These are phyloP conservation scores for Aspergillus sp. DNA, from an alignment of 2,329 filamentous ascomycete species.

Conservation along the genomic window DNA sequence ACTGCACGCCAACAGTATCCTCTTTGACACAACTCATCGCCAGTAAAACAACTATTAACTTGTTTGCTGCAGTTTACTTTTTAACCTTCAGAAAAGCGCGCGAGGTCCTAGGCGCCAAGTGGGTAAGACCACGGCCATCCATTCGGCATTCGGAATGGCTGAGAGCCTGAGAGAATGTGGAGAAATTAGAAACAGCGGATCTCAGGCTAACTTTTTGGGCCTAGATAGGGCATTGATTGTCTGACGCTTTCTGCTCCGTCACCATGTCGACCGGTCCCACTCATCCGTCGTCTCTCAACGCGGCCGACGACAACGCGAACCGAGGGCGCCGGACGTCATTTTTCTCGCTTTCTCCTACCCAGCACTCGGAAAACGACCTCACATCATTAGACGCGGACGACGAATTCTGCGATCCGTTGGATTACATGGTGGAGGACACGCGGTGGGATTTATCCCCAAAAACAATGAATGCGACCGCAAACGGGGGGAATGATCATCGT, in stretches of 20 bases:
- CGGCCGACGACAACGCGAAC: conserved; percentile 21
- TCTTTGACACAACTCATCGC: neutral
- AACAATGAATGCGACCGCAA: conserved; percentile 21
- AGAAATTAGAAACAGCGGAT: conserved; percentile 29
- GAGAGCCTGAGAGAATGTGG: conserved; percentile 17
- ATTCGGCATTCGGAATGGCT: neutral
- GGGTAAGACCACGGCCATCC: conserved; percentile 10
- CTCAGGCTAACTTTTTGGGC: conserved; percentile 8
- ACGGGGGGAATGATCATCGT: conserved; percentile 8
- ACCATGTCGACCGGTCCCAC: conserved; percentile 33
- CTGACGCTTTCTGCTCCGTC: conserved; percentile 18
- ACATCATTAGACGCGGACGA: conserved; percentile 33
- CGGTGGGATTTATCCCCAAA: conserved; percentile 23
- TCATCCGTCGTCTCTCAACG: conserved; percentile 20
- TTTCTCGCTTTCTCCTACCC: conserved; percentile 30
- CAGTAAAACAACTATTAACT: neutral
- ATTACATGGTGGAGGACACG: conserved; percentile 33
- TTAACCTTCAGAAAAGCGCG: conserved; percentile 3
- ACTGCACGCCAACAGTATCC: neutral
- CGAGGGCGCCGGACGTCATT: conserved; percentile 25
- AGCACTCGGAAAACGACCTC: conserved; percentile 33
- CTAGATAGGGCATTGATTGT: conserved; percentile 3
- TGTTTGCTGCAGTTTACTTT: neutral
- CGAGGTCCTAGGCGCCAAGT: conserved; percentile 5
- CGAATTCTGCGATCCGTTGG: conserved; percentile 25